phyloP scores from a whole-genome alignment of 805 yeast species.

The Limtongia smithiae region DNA sequence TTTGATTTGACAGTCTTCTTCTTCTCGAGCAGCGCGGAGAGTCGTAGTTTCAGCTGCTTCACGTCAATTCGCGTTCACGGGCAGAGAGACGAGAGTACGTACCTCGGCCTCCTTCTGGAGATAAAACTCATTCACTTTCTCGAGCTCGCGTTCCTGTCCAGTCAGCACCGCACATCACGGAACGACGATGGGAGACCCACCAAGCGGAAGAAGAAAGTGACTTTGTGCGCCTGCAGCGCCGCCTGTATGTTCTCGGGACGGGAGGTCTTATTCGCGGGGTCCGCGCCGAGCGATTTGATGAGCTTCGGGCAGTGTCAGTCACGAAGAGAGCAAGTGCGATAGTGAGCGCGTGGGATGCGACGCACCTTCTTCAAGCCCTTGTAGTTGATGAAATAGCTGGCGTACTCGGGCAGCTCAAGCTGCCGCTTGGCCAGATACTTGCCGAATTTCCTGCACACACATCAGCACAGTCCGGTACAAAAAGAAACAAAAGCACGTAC shows the following conservation, averaged over 20 bases:
- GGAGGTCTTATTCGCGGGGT: constrained; percentile 30
- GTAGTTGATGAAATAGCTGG: constrained; percentile 90
- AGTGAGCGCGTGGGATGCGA: background rate
- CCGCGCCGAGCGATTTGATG: constrained; percentile 71
- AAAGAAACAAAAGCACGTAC: too few species aligned
- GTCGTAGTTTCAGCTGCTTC: constrained; percentile 55
- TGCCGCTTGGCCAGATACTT: constrained; percentile 92
- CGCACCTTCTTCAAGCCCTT: constrained; percentile 75
- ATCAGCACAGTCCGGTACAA: too few species aligned
- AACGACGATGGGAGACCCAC: constrained; percentile 94
- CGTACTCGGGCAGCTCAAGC: constrained; percentile 90
- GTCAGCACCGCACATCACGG: constrained; percentile 32
- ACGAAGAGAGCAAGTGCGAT: background rate
- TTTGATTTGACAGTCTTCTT: constrained; percentile 48
- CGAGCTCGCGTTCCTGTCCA: constrained; percentile 75
- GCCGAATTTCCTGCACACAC: constrained; percentile 71
- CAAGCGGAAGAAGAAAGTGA: constrained; percentile 78
- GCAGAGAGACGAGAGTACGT: background rate
- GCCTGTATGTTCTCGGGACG: constrained; percentile 43
- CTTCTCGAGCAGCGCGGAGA: constrained; percentile 72
- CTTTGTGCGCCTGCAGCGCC: constrained; percentile 80
- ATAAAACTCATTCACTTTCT: constrained; percentile 90
- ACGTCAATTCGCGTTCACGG: background rate
- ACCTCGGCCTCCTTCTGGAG: constrained; percentile 81
- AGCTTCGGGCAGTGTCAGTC: constrained; percentile 38